Conservation (phyloP, 805 yeast genomes). For the Schwanniomyces vanrijiae region DNA sequence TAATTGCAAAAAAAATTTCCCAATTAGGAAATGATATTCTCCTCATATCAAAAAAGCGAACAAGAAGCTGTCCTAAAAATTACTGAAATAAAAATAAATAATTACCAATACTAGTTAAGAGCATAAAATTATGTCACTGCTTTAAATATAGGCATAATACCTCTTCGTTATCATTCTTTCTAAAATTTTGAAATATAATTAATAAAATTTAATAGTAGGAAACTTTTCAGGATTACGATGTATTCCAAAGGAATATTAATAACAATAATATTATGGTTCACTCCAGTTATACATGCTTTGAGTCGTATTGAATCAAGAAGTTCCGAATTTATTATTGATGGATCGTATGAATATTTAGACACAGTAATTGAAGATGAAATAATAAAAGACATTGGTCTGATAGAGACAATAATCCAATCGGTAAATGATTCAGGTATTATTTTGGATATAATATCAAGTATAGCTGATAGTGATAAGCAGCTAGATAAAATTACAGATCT, state of each 20-base stretch:
- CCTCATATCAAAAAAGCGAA: background rate
- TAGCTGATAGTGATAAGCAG: constrained; percentile 29
- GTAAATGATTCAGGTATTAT: constrained; percentile 27
- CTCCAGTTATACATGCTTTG: background rate
- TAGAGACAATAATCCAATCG: constrained; percentile 12
- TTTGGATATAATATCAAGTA: constrained; percentile 22
- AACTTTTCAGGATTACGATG: background rate
- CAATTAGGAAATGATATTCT: background rate
- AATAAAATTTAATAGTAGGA: background rate
- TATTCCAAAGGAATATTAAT: background rate
- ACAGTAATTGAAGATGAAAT: background rate
- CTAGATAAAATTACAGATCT: constrained; percentile 27
- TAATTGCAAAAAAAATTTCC: background rate
- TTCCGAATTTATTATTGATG: background rate
- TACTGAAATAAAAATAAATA: background rate
- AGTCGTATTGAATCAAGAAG: background rate
- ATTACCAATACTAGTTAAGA: background rate
- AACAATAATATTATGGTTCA: background rate
- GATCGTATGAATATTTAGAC: background rate
- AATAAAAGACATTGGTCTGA: background rate
- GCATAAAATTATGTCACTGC: background rate
- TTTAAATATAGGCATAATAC: background rate
- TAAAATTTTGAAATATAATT: background rate
- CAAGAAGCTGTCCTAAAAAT: background rate
- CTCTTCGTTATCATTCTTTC: background rate